These are phyloP conservation scores for Aspergillus jensenii DNA, from an alignment of 2,329 filamentous ascomycete genomes.

Conservation along the genomic window DNA sequence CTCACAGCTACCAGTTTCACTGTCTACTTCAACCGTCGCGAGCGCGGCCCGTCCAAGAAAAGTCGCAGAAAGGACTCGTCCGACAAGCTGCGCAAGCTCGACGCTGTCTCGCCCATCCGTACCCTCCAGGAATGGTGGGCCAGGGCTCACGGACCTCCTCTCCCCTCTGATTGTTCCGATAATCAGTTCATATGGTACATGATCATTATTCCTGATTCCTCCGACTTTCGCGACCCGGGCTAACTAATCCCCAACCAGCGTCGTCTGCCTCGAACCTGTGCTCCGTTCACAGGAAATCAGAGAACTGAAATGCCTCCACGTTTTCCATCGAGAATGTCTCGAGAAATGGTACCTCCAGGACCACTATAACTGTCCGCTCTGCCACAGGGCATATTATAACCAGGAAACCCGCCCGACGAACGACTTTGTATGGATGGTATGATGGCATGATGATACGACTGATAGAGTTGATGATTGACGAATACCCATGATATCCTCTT, in stretches of 20 bases:
- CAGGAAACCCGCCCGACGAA: conserved; percentile 28
- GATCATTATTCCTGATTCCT: background rate
- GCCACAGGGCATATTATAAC: conserved; percentile 36
- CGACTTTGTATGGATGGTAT: conserved; percentile 41
- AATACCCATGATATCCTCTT: background rate
- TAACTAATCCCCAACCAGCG: conserved; percentile 23
- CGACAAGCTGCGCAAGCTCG: conserved; percentile 35
- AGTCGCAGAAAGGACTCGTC: conserved; percentile 22
- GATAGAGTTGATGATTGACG: background rate
- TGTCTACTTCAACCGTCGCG: conserved; percentile 35
- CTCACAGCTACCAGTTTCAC: conserved; percentile 19
- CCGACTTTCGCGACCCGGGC: background rate
- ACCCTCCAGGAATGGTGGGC: conserved; percentile 41
- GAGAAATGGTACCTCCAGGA: conserved; percentile 42
- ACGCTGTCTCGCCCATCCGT: conserved; percentile 36
- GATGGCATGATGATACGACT: conserved; percentile 2
- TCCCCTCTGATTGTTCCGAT: conserved; percentile 33
- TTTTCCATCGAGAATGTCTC: conserved; percentile 41
- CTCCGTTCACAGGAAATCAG: conserved; percentile 36
- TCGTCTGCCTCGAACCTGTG: conserved; percentile 40
- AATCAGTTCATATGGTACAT: conserved; percentile 39
- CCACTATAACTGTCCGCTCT: conserved; percentile 41
- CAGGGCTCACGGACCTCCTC: conserved; percentile 31
- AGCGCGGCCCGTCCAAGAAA: conserved; percentile 21
- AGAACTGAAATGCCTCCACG: conserved; percentile 39